Percentiles rank a stretch among this genome's conserved stretches.
These are phyloP conservation scores for Talaromyces sp. DNA, from an alignment of 2,329 filamentous ascomycete species.

Conservation along the genomic window DNA sequence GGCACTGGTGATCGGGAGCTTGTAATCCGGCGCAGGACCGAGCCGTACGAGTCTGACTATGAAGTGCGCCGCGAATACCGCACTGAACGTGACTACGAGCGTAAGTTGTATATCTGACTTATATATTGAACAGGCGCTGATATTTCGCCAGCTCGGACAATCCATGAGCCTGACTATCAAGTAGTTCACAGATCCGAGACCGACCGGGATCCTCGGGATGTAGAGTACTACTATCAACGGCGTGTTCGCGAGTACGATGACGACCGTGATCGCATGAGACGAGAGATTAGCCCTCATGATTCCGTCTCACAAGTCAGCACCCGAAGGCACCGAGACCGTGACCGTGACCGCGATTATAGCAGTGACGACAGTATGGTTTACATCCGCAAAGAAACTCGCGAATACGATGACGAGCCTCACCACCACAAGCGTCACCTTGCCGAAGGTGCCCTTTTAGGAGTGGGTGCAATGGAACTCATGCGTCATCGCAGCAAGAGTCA, in stretches of 20 bases:
- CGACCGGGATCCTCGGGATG: conserved; percentile 46
- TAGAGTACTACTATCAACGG: conserved; percentile 59
- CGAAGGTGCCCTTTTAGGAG: conserved; percentile 54
- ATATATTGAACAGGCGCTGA: neutral
- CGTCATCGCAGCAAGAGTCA: conserved; percentile 53
- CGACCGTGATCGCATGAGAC: conserved; percentile 36
- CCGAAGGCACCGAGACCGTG: conserved; percentile 29
- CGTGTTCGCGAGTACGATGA: conserved; percentile 50
- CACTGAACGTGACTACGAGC: conserved; percentile 41
- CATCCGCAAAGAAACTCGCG: conserved; percentile 45
- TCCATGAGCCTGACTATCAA: conserved; percentile 55
- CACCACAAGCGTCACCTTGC: conserved; percentile 54
- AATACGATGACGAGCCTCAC: conserved; percentile 41
- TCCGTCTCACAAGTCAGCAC: conserved; percentile 47
- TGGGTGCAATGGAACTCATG: conserved; percentile 55
- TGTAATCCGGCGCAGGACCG: conserved; percentile 40
- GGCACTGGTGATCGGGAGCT: conserved; percentile 33
- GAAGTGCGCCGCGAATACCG: conserved; percentile 38
- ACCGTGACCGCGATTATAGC: conserved; percentile 41
- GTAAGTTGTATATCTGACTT: conserved; percentile 29
- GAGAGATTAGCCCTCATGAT: conserved; percentile 46
- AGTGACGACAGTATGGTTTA: conserved; percentile 59
- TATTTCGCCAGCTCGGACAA: conserved; percentile 47
- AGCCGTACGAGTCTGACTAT: conserved; percentile 45
- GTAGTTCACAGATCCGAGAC: conserved; percentile 53